Evolutionary conservation across 106 monocot species (phyloP), one percentile per base, ranked within the genome.

Genomic region (Dendrobium chrysotoxum): DNA sequence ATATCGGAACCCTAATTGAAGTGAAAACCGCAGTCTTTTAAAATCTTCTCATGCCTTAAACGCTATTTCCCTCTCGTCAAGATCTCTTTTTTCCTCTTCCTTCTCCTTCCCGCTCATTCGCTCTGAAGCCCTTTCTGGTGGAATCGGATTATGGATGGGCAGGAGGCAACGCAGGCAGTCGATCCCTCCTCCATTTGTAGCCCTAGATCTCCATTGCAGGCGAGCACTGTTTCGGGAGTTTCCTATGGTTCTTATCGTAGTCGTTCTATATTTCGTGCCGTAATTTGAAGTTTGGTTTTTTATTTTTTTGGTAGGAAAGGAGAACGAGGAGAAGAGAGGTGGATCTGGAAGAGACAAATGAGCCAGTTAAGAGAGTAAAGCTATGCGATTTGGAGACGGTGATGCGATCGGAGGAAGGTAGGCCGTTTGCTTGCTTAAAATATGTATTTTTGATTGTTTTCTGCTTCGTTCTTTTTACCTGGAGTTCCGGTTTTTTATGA

Each of bases 201-300:
- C 76, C 26, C 76, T 76, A 76, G 47, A 16, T 76, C 47, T 47
- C 44, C 45, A 76, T 76, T 47, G 25, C 76, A 45, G 76, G 76
- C 76, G 23, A 47, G 76, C 42, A 20, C 17, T 75, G 15, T 11
- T 35, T 15, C 16, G 31, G 15, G 41, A 47, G 44, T 47, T 47
- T 47, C 47, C 9, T 7, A 2, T 23, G 39, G 74, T 42, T 75
- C 41, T 47, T 6, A 13, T 76, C 47, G 8, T 42, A 42, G 3
- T 25, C 3, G 21, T 76, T 13, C 23, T 46, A 25, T 18, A 23
- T 5, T 74, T 76, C 12, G 17, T 25, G 21, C 25, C 9, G 30
- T 28, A 26, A 47, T 50, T 76, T 45, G 47, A 76, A 47, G 12
- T 50, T 47, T 26, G 76, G 50, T 47, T 28, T 47, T 76, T 76